Conservation (phyloP, 495 filamentous ascomycete genomes). For the Choiromyces venosus region DNA sequence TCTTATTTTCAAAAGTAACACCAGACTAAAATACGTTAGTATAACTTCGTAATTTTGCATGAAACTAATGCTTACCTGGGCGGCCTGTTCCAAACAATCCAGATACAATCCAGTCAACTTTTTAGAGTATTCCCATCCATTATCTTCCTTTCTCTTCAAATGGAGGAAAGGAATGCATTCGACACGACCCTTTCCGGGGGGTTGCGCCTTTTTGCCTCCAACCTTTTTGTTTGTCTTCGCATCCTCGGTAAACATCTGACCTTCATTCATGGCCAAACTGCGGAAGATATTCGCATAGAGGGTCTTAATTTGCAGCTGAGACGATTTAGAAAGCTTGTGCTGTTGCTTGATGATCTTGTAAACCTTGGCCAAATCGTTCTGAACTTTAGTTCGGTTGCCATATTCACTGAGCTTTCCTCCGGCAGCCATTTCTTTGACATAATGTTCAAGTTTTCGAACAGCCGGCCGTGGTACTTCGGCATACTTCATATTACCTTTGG, state of each 20-base stretch:
- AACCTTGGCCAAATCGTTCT: constrained; percentile 85
- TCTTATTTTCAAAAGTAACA: constrained; percentile 88
- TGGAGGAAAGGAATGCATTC: constrained; percentile 98
- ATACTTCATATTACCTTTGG: constrained; percentile 81
- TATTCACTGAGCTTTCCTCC: constrained; percentile 98
- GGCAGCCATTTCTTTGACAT: constrained; percentile 97
- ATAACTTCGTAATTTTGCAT: neutral
- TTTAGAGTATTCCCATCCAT: constrained; percentile 99
- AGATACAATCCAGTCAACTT: constrained; percentile 89
- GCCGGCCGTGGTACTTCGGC: constrained; percentile 80
- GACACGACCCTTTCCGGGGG: constrained; percentile 45
- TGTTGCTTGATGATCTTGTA: constrained; percentile 98
- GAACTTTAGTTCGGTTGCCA: constrained; percentile 94
- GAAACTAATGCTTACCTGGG: constrained; percentile 47
- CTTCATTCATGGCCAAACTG: constrained; percentile 92
- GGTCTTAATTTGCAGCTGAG: constrained; percentile 88
- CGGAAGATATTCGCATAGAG: constrained; percentile 90
- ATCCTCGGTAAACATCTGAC: constrained; percentile 74
- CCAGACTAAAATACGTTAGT: constrained; percentile 50
- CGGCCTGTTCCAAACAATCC: constrained; percentile 82
- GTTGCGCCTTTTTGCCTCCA: constrained; percentile 14
- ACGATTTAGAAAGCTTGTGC: constrained; percentile 89
- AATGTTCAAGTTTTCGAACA: constrained; percentile 95
- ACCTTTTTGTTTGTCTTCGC: constrained; percentile 65
- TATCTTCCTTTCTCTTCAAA: constrained; percentile 84